These are phyloP conservation scores for Cutaneotrichosporon sp. DNA, from an alignment of 1,284 basidiomycete genomes.

Conservation along the genomic window DNA sequence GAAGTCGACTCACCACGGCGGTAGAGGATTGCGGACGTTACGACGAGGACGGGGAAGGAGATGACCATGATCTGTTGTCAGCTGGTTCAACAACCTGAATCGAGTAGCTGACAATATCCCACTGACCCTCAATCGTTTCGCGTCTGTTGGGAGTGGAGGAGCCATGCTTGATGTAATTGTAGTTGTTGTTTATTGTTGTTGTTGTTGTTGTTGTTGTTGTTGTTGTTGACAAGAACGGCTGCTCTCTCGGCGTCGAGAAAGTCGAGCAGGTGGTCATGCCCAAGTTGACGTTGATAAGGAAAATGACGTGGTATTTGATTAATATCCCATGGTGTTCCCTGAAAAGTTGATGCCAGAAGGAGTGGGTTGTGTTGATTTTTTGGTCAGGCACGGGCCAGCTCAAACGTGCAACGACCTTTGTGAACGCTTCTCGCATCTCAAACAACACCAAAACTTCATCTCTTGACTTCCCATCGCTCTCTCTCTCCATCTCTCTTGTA, in stretches of 20 bases:
- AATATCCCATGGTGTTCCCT: not conserved
- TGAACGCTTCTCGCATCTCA: no score
- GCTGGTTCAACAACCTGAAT: not conserved
- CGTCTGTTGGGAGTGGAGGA: slow-evolving; percentile 32
- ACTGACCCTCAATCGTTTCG: slow-evolving; percentile 37
- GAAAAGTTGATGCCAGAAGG: slow-evolving; percentile 10
- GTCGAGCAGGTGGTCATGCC: no score
- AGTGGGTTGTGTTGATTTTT: not conserved
- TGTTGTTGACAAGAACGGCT: not conserved
- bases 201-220: no score
- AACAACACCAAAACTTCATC: not conserved
- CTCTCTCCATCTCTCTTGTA: not conserved
- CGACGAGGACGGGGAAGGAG: slow-evolving; percentile 43
- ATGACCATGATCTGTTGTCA: slow-evolving; percentile 41
- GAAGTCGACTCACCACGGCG: slow-evolving; percentile 38
- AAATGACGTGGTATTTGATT: slow-evolving; percentile 3
- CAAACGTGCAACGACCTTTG: not conserved
- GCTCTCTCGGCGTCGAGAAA: not conserved
- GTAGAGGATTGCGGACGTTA: slow-evolving; percentile 44
- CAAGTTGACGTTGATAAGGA: no score
- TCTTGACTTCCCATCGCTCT: slow-evolving; percentile 2
- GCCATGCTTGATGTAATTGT: slow-evolving; percentile 15
- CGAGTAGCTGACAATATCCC: not conserved
- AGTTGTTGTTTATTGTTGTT: no score
- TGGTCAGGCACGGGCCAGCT: not conserved